Base-by-base conservation (phyloP, 2,329 filamentous ascomycete genomes). In the Shiraia bambusicola region DNA sequence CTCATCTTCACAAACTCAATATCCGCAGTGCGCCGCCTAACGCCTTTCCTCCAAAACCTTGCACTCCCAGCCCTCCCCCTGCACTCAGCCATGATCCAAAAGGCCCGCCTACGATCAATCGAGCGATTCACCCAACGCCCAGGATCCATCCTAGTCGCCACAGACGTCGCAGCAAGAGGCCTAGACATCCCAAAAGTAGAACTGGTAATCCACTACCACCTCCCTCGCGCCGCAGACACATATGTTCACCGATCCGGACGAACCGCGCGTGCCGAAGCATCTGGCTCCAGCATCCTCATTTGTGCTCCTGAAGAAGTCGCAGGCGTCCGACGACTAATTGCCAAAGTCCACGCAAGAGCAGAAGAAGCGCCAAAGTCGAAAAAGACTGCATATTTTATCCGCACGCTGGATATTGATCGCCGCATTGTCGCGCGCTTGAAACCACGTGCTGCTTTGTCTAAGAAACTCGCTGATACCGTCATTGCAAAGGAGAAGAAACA, bases 1-100 rank as follows among this genome's bases (percentile, higher is more conserved):
- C 76, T 98, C 2, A 83, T 98, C 34, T 98, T 98, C 67, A 90
- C 91, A 19, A 98, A 98, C 72, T 95, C 91, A 31, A 96, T 98
- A 67, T 88, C 87, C 37, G 87, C 92, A 2, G 92, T 95, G 37
- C 86, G 90, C 31, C 88, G 93, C 27, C 76, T 98, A 10, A 83
- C 86, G 0, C 88, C 92, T 1, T 81, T 96, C 61, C 79, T 98
- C 2, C 83, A 92, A 56, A 88, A 88, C 52, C 81, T 98, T 36
- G 81, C 85, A 49, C 76, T 96, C 7, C 83, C 85, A 2, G 86
- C 84, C 1, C 75, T 88, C 9, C 83, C 87, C 0, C 75, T 98
- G 1, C 93, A 98, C 69, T 96, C 90, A 0, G 87, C 90, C 51
- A 97, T 98, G 93, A 79, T 84, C 1, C 93, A 98, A 70, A 97